Percentiles rank a stretch among this genome's conserved stretches.
Evolutionary conservation across 768 basidiomycete genomes (phyloP).

Genomic region (Boletus eberwhitei): DNA sequence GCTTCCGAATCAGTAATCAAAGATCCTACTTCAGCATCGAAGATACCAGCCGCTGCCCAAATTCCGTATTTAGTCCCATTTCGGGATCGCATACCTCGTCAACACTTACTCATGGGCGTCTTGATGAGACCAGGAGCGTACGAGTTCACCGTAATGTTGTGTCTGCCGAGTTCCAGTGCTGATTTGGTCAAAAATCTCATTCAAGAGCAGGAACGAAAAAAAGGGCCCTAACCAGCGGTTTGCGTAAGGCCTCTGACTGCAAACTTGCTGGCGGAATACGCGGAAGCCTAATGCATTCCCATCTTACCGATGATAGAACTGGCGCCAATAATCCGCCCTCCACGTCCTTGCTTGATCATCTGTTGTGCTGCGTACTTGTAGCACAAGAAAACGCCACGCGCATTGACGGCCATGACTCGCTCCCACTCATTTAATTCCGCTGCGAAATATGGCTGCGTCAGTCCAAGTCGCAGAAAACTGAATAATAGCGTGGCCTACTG

Average conservation of each 20-base stretch:
- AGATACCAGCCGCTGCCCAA: neutral
- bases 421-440: constrained; percentile 1
- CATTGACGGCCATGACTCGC: constrained; percentile 37
- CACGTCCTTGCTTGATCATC: constrained; percentile 50
- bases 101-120: constrained; percentile 28
- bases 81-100: neutral
- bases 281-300: neutral
- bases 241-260: constrained; percentile 40
- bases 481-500: neutral
- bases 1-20: neutral
- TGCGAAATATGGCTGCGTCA: neutral
- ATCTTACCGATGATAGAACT: constrained; percentile 8
- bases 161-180: constrained; percentile 27
- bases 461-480: rapidly evolving
- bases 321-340: constrained; percentile 53
- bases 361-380: constrained; percentile 59
- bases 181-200: neutral
- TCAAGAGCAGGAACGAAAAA: neutral
- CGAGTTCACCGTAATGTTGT: constrained; percentile 37
- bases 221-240: constrained; percentile 25
- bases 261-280: constrained; percentile 38
- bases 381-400: constrained; percentile 53
- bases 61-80: neutral
- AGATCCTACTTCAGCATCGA: neutral
- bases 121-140: constrained; percentile 36